Conservation (phyloP, 2,329 filamentous ascomycete species). For the Verticillium longisporum region DNA sequence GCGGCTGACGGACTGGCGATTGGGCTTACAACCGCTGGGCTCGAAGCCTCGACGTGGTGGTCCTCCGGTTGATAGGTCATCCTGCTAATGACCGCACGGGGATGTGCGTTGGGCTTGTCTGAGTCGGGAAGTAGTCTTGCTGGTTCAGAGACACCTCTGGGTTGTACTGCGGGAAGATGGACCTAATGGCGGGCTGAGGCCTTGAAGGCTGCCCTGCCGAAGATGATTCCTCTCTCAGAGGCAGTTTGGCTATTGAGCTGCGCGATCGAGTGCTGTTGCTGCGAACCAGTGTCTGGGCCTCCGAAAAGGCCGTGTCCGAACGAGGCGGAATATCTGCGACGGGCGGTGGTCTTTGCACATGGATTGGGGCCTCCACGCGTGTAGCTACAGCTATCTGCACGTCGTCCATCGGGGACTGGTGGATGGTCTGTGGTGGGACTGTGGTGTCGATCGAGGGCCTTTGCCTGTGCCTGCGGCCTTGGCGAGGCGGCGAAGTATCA, state of each 20-base stretch:
- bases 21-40: constrained; percentile 7
- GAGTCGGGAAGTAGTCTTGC: constrained; percentile 65
- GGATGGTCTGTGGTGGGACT: constrained; percentile 12
- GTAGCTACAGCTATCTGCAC: constrained; percentile 3
- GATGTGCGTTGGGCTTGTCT: constrained; percentile 56
- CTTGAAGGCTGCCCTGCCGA: constrained; percentile 18
- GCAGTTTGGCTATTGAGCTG: constrained; percentile 51
- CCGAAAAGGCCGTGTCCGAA: constrained; percentile 44
- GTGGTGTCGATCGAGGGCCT: constrained; percentile 22
- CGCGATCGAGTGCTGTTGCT: constrained; percentile 42
- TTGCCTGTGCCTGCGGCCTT: constrained; percentile 16
- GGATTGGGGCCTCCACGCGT: not conserved
- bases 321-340: constrained; percentile 35
- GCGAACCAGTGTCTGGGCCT: constrained; percentile 41
- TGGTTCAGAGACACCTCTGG: constrained; percentile 57
- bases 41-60: constrained; percentile 15
- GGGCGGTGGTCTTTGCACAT: constrained; percentile 32
- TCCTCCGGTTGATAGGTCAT: constrained; percentile 48
- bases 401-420: constrained; percentile 15
- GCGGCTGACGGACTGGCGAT: not conserved
- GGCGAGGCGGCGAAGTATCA: constrained; percentile 13
- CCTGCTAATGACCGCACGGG: constrained; percentile 57
- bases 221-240: constrained; percentile 27
- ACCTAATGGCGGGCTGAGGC: constrained; percentile 44
- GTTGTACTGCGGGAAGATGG: constrained; percentile 73